Percentiles rank a stretch among this genome's conserved stretches.
phyloP scores from a whole-genome alignment of 441 rosid genomes.

The Omphalea diandra region DNA sequence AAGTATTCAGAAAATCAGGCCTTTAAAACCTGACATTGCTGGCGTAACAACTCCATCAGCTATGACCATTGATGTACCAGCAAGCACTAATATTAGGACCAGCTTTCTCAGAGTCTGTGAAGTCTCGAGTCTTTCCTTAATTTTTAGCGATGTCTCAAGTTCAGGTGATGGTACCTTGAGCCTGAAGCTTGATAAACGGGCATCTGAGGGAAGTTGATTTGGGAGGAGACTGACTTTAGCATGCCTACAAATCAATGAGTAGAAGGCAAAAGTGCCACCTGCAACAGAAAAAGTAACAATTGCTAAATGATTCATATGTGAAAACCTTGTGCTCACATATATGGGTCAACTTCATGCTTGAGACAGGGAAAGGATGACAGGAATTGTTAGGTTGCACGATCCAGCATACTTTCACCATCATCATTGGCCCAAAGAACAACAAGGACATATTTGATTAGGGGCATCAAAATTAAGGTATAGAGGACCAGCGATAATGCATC shows the following conservation, averaged over 20 bases:
- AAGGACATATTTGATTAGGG: slow-evolving; percentile 84
- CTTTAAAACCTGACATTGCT: slow-evolving; percentile 89
- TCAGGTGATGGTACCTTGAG: slow-evolving; percentile 95
- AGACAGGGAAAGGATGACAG: not conserved
- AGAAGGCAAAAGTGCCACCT: slow-evolving; percentile 98
- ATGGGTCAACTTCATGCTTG: not conserved
- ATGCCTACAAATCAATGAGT: slow-evolving; percentile 90
- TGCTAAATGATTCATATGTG: not conserved
- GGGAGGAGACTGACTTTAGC: slow-evolving; percentile 97
- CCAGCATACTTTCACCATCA: slow-evolving; percentile 83
- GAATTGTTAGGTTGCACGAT: not conserved
- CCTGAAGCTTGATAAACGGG: slow-evolving; percentile 95
- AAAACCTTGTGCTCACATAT: not conserved
- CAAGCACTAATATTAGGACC: slow-evolving; percentile 83
- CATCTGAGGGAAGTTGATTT: slow-evolving; percentile 94
- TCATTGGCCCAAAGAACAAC: slow-evolving; percentile 98
- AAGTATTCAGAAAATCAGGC: slow-evolving; percentile 28
- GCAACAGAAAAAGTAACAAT: slow-evolving; percentile 23
- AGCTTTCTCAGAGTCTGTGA: slow-evolving; percentile 70
- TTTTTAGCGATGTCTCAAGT: slow-evolving; percentile 92
- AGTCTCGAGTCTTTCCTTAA: slow-evolving; percentile 88
- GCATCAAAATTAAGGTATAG: slow-evolving; percentile 82
- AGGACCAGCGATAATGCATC: slow-evolving; percentile 91
- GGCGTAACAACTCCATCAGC: slow-evolving; percentile 98
- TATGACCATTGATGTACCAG: slow-evolving; percentile 95